Evolutionary conservation across 441 rosid genomes (phyloP).

Genomic region (Geranium incanum): DNA sequence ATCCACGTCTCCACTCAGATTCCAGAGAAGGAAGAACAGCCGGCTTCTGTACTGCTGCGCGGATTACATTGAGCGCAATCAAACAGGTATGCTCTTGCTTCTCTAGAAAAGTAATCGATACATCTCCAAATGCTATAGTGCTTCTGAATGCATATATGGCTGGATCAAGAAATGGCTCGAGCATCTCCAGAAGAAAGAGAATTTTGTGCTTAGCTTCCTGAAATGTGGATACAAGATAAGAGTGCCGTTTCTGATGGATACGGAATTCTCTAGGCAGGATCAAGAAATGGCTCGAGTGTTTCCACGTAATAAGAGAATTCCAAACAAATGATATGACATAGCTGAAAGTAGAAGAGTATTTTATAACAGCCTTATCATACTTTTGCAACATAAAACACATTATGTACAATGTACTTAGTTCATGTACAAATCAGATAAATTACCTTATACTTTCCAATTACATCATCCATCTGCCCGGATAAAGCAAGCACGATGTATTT

Average conservation of each 20-base stretch:
- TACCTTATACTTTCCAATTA: constrained; percentile 76
- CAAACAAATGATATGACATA: not conserved
- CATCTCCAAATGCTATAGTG: constrained; percentile 58
- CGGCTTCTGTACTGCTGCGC: constrained; percentile 59
- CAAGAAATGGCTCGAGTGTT: constrained; percentile 76
- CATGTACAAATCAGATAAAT: constrained; percentile 11
- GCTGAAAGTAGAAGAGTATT: constrained; percentile 1
- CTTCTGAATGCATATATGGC: constrained; percentile 48
- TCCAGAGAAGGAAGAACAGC: constrained; percentile 78
- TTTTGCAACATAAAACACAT: constrained; percentile 7
- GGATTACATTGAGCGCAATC: constrained; percentile 60
- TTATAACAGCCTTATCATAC: constrained; percentile 1
- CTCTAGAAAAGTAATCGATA: constrained; percentile 42
- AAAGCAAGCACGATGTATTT: constrained; percentile 72
- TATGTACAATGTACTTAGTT: constrained; percentile 1
- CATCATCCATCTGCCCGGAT: constrained; percentile 80
- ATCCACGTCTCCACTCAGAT: constrained; percentile 75
- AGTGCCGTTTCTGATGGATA: not conserved
- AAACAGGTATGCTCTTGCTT: constrained; percentile 54
- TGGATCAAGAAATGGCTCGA: constrained; percentile 80
- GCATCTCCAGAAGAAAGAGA: constrained; percentile 80
- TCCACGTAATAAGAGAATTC: constrained; percentile 64
- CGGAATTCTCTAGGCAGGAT: constrained; percentile 33
- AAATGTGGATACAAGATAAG: constrained; percentile 22
- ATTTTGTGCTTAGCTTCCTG: constrained; percentile 80